Percentiles rank a stretch among this genome's conserved stretches.
These are phyloP conservation scores for Beauveria medogensis DNA, from an alignment of 2,329 filamentous ascomycete species.

Conservation along the genomic window DNA sequence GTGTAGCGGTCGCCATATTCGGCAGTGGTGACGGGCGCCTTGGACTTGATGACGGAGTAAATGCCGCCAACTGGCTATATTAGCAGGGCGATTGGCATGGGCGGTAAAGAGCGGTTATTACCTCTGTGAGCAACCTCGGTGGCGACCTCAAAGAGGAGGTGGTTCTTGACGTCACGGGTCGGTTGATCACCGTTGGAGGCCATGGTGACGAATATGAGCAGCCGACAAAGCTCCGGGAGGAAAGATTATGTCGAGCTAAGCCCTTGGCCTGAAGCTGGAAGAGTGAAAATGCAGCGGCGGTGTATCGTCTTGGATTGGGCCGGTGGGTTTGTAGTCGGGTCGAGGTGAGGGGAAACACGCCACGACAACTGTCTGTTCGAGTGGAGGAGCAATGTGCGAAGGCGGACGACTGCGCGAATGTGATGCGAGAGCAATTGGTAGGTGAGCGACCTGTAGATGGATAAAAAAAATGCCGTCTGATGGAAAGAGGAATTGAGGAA, in stretches of 20 bases:
- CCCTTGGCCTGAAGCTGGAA: too few species aligned
- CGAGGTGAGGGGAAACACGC: too few species aligned
- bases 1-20: conserved; percentile 98
- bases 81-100: neutral
- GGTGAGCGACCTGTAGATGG: neutral
- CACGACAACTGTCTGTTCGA: neutral
- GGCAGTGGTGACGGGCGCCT: conserved; percentile 92
- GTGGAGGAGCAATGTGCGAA: neutral
- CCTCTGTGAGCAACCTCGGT: conserved; percentile 96
- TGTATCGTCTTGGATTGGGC: neutral
- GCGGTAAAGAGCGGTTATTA: conserved; percentile 25
- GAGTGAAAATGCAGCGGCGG: too few species aligned
- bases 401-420: neutral
- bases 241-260: too few species aligned
- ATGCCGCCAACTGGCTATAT: conserved; percentile 74
- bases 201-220: conserved; percentile 27
- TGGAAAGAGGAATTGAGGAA: neutral
- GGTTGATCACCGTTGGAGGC: conserved; percentile 37
- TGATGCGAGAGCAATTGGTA: neutral
- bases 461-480: too few species aligned
- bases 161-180: conserved; percentile 77
- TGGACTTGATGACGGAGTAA: conserved; percentile 98
- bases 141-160: conserved; percentile 92
- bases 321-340: neutral
- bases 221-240: neutral